Evolutionary conservation across 2,329 filamentous ascomycete species (phyloP), one percentile per base, ranked within the genome.

Genomic region (Dryadomyces sulphureus): DNA sequence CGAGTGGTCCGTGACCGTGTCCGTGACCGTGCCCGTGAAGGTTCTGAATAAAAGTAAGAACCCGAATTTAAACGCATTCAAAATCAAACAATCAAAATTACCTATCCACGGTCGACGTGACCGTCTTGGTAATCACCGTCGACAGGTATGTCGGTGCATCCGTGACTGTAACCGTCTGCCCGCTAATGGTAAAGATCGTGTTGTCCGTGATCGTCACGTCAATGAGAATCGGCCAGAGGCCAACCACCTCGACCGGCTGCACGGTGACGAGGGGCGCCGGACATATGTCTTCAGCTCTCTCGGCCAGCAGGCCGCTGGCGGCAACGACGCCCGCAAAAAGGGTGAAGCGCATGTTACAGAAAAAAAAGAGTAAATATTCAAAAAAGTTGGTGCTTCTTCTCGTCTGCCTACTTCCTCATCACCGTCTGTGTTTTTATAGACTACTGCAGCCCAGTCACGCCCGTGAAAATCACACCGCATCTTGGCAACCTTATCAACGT

Each of bases 1-100:
- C 1, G 52, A 52, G 19, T 46, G 49, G 7, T 44, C 65, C 56
- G 77, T 70, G 36, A 81, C 82, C 34, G 77, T 81, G 22, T 63
- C 63, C 48, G 40, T 42, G 0, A 22, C 14, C 2, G 14, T 5
- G 4, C 7, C 20, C 20, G 27, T 32, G 6, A 32, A 4, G 5
- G 27, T 32, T n/a, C n/a, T n/a, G n/a, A n/a, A n/a, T n/a, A n/a
- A n/a, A n/a, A n/a, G n/a, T n/a, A n/a, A n/a, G n/a, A n/a, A n/a
- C n/a, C n/a, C n/a, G n/a, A n/a, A n/a, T n/a, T n/a, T n/a, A n/a
- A n/a, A n/a, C n/a, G n/a, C n/a, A n/a, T n/a, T n/a, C n/a, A n/a
- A n/a, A n/a, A n/a, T n/a, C n/a, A n/a, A n/a, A n/a, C n/a, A n/a
- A n/a, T n/a, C n/a, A n/a, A n/a, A n/a, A n/a, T n/a, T n/a, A n/a